phyloP scores from a whole-genome alignment of 495 filamentous ascomycete species.

The Corynascus novoguineensis region DNA sequence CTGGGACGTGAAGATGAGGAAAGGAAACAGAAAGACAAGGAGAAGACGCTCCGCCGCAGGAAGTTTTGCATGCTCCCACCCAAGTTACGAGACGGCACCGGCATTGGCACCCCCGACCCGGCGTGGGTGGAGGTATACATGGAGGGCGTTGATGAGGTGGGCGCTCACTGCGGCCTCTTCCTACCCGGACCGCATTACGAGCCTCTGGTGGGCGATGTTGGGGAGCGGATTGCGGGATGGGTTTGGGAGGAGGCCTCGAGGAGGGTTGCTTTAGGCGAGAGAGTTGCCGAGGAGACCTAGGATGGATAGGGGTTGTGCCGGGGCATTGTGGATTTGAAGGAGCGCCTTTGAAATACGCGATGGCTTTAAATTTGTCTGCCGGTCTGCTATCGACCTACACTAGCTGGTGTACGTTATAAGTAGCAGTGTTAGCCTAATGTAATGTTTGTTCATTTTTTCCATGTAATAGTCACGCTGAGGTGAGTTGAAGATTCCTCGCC shows the following conservation, averaged over 20 bases:
- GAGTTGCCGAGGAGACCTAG: not conserved
- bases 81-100: slow-evolving; percentile 26
- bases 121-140: slow-evolving; percentile 75
- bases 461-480: no score
- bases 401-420: no score
- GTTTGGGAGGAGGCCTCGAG: slow-evolving; percentile 51
- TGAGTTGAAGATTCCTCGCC: no score
- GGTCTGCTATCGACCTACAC: no score
- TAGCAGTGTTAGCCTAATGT: no score
- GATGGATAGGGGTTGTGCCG: not conserved
- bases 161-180: slow-evolving; percentile 80
- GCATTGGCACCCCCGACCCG: slow-evolving; percentile 45
- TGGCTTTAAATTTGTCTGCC: no score
- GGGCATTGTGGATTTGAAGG: not conserved
- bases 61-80: slow-evolving; percentile 75
- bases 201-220: slow-evolving; percentile 68
- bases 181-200: slow-evolving; percentile 67
- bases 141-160: slow-evolving; percentile 77
- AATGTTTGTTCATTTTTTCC: no score
- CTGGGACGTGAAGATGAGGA: slow-evolving; percentile 1
- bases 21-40: slow-evolving; percentile 19
- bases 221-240: slow-evolving; percentile 64
- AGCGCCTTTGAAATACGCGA: not conserved
- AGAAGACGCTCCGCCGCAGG: slow-evolving; percentile 45
- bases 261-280: slow-evolving; percentile 25